phyloP scores from a whole-genome alignment of 805 yeast species.

The Candida michaelii region DNA sequence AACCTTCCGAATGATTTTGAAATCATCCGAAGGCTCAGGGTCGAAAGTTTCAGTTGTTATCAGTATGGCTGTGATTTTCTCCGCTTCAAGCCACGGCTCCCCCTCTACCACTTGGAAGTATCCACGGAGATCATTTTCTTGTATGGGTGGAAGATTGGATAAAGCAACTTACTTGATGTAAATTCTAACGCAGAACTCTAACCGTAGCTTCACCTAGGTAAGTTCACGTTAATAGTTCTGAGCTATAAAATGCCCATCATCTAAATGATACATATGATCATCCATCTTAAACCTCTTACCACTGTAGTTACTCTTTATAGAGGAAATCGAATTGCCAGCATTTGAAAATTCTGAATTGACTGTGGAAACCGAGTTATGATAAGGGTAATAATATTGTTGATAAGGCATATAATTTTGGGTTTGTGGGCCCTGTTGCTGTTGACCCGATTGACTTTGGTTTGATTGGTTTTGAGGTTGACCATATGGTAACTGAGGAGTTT shows the following conservation, averaged over 20 bases:
- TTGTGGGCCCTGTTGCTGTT: not conserved
- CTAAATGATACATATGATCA: constrained; percentile 13
- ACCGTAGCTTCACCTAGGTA: no score
- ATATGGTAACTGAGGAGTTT: not conserved
- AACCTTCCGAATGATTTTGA: no score
- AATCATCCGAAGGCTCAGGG: no score
- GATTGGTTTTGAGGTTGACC: constrained; percentile 2
- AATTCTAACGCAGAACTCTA: no score
- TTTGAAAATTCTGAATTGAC: constrained; percentile 8
- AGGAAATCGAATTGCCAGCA: constrained; percentile 2
- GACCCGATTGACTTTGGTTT: constrained; percentile 1
- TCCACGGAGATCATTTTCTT: no score
- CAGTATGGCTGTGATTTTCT: no score
- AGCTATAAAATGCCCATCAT: constrained; percentile 11
- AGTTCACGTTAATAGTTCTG: constrained; percentile 2
- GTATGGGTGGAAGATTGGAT: no score
- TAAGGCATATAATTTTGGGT: constrained; percentile 8
- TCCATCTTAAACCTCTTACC: constrained; percentile 12
- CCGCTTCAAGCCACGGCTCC: no score
- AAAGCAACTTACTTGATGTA: no score
- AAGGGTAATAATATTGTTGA: constrained; percentile 15
- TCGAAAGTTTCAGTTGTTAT: no score
- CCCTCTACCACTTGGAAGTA: no score
- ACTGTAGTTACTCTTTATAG: not conserved
- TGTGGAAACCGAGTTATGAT: constrained; percentile 7